Base-by-base conservation (phyloP, 306 rosid species). In the Luffa aegyptiaca region DNA sequence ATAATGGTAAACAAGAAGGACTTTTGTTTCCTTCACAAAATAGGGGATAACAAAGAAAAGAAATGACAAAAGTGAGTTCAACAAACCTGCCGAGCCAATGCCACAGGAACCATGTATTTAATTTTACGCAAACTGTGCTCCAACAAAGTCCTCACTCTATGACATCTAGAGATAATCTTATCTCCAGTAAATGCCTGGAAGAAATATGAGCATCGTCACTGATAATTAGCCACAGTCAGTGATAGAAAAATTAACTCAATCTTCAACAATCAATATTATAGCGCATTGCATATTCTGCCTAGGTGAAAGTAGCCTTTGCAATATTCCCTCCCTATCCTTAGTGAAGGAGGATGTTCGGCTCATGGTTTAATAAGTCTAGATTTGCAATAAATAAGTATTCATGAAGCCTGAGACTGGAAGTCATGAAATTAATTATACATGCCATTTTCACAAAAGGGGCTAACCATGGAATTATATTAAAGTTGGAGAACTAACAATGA, bases 151-250 rank as follows among this genome's bases (percentile, higher is more conserved):
- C 75, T 88, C 63, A 87, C 84, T 72, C 76, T 89, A 59, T 81
- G 82, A 88, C 74, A 90, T 88, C 91, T 90, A 79, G 78, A 79
- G 77, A 89, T 83, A 17, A 90, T 82, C 9, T 20, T 77, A 75
- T 92, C 92, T 80, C 98, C 93, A 0, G 97, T 90, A 26, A 85
- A 3, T 63, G 91, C 93, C 98, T 94, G 88, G 74, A 56, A 73
- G 85, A 74, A 49, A 77, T 71, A 57, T 20, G 10, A 36, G 80
- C 59, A 70, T 63, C 61, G 35, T 80, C 68, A 84, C 63, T 37
- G 42, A 56, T 11, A 46, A 16, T 66, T 31, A 10, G 8, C 37
- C 49, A 49, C 3, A 5, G 21, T 36, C 44, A 2, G 26, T 18
- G 13, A 37, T 37, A 7, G 6, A 16, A 65, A 58, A 63, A 63